Conservation (phyloP, 2,329 filamentous ascomycete species). For the Apiospora malaysiana region DNA sequence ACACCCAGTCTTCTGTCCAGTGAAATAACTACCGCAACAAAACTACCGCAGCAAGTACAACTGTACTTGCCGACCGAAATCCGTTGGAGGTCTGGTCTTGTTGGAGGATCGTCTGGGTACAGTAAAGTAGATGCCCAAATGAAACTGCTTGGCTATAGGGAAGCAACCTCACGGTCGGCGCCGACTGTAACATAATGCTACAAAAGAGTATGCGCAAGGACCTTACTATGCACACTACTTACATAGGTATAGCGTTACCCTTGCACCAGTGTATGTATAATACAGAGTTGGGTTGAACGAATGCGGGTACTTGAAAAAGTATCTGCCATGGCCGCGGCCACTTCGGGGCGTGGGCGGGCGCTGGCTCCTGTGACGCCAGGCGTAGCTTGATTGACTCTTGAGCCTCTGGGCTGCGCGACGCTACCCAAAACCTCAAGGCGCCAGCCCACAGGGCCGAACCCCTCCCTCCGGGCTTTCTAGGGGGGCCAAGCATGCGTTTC, state of each 20-base stretch:
- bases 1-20: background rate
- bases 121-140: background rate
- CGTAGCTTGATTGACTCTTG: background rate
- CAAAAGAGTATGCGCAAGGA: background rate
- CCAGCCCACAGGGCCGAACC: conserved; percentile 10
- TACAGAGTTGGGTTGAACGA: background rate
- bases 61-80: background rate
- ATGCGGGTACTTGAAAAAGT: background rate
- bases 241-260: background rate
- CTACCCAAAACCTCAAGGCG: conserved; percentile 5
- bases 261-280: background rate
- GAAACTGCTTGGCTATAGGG: conserved; percentile 13
- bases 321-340: background rate
- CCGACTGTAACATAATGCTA: background rate
- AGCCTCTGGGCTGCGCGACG: background rate
- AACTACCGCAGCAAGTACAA: too few species aligned
- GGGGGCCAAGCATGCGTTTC: background rate
- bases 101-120: background rate
- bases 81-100: background rate
- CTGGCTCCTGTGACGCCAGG: background rate
- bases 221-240: background rate
- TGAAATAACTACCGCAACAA: background rate
- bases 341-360: too few species aligned
- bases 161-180: background rate
- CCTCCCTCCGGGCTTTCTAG: background rate